Evolutionary conservation across 2,329 filamentous ascomycete genomes (phyloP).

Genomic region (Botrytis galanthina): DNA sequence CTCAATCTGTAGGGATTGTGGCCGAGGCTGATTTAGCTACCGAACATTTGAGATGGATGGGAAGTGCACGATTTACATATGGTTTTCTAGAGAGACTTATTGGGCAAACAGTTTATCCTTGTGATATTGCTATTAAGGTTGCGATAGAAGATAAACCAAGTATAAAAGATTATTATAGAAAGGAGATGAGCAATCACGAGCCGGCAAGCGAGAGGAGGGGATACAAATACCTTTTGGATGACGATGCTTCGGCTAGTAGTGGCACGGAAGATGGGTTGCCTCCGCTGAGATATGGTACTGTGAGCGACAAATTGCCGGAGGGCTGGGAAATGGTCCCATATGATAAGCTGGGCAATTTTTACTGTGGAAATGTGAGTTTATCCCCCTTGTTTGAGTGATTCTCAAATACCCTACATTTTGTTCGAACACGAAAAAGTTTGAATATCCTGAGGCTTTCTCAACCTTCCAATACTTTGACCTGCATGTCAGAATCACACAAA

Average conservation of each 20-base stretch:
- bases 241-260: constrained; percentile 37
- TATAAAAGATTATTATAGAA: constrained; percentile 72
- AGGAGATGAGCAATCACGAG: constrained; percentile 40
- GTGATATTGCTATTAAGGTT: constrained; percentile 81
- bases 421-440: neutral
- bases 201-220: constrained; percentile 34
- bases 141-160: constrained; percentile 72
- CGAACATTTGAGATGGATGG: constrained; percentile 92
- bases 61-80: constrained; percentile 76
- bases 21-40: constrained; percentile 89
- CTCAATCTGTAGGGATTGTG: constrained; percentile 84
- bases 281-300: constrained; percentile 72
- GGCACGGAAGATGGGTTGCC: constrained; percentile 58
- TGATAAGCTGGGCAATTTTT: constrained; percentile 86
- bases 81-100: constrained; percentile 78
- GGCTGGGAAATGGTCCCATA: constrained; percentile 74
- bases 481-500: neutral
- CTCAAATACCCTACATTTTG: constrained; percentile 3
- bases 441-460: neutral
- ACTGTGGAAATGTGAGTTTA: constrained; percentile 74
- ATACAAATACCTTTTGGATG: constrained; percentile 35
- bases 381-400: neutral
- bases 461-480: neutral
- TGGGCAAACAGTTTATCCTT: constrained; percentile 77
- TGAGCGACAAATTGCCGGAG: constrained; percentile 71